These are phyloP conservation scores for Spathaspora sp. DNA, from an alignment of 805 yeast species.

Conservation along the genomic window DNA sequence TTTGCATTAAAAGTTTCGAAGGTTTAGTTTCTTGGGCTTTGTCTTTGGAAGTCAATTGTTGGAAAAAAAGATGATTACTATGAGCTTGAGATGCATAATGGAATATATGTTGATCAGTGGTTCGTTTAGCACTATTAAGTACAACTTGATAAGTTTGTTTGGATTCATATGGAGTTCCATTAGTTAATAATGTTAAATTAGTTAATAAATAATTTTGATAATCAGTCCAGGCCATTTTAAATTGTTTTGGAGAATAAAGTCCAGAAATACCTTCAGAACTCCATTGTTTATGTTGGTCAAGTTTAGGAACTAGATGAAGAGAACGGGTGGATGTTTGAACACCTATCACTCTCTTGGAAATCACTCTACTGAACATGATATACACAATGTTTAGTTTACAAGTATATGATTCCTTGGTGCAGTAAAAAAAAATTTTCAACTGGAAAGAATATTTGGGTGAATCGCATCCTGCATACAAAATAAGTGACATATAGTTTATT, in stretches of 20 bases:
- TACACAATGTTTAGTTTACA: neutral
- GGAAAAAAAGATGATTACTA: constrained; percentile 86
- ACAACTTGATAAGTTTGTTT: constrained; percentile 70
- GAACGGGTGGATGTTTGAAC: no score
- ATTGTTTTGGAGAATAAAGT: constrained; percentile 62
- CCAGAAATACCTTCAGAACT: constrained; percentile 55
- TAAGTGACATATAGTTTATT: neutral
- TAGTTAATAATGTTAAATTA: constrained; percentile 59
- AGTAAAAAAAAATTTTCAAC: neutral
- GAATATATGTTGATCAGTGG: constrained; percentile 66
- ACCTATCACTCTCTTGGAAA: neutral
- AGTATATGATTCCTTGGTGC: neutral
- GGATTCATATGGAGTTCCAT: constrained; percentile 77
- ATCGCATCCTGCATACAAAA: neutral
- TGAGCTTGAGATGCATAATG: constrained; percentile 89
- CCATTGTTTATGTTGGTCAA: constrained; percentile 40
- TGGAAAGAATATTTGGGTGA: neutral
- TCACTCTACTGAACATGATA: neutral
- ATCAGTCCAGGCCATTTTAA: constrained; percentile 73
- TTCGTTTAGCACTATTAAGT: constrained; percentile 60
- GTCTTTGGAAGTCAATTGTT: constrained; percentile 45
- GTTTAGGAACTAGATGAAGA: constrained; percentile 63
- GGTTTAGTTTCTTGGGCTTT: constrained; percentile 34
- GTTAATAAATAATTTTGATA: constrained; percentile 67
- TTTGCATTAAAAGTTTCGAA: constrained; percentile 34